Evolutionary conservation across 1,284 basidiomycete species (phyloP).

Genomic region (Cutaneotrichosporon cyanovorans): DNA sequence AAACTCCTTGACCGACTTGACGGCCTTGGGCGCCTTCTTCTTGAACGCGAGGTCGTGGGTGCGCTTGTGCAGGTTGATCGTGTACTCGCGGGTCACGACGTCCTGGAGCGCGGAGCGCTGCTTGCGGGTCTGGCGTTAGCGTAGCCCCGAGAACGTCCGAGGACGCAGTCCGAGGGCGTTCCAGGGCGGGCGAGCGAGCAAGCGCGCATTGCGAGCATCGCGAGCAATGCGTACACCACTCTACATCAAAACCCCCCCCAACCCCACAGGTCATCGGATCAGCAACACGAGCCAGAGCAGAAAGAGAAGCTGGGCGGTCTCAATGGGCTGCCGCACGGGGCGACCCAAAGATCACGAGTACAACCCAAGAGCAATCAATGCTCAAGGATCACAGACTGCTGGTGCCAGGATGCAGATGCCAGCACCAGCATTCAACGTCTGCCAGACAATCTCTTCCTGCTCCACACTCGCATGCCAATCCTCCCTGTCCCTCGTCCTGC

Average conservation of each 20-base stretch:
- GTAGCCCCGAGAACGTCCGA: not conserved
- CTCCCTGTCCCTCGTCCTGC: constrained; percentile 1
- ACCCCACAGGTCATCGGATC: no score
- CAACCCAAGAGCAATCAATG: no score
- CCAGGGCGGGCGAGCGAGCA: no score
- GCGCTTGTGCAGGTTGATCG: constrained; percentile 88
- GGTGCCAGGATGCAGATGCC: not conserved
- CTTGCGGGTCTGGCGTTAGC: constrained; percentile 60
- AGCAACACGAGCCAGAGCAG: no score
- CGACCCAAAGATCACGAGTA: no score
- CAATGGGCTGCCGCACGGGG: no score
- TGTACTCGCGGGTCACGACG: constrained; percentile 94
- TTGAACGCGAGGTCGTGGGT: constrained; percentile 87
- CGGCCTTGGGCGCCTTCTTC: constrained; percentile 83
- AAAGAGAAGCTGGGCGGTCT: no score
- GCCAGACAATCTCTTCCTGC: not conserved
- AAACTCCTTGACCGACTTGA: constrained; percentile 84
- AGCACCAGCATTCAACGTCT: not conserved
- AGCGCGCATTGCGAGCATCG: not conserved
- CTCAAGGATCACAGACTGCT: not conserved
- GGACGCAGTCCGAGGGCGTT: no score
- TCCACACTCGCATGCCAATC: not conserved
- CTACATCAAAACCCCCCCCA: no score
- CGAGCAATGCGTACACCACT: not conserved
- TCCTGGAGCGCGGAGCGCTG: constrained; percentile 88